Evolutionary conservation across 108 stramenopile species (phyloP).

Genomic region (Cyclotella atomus): DNA sequence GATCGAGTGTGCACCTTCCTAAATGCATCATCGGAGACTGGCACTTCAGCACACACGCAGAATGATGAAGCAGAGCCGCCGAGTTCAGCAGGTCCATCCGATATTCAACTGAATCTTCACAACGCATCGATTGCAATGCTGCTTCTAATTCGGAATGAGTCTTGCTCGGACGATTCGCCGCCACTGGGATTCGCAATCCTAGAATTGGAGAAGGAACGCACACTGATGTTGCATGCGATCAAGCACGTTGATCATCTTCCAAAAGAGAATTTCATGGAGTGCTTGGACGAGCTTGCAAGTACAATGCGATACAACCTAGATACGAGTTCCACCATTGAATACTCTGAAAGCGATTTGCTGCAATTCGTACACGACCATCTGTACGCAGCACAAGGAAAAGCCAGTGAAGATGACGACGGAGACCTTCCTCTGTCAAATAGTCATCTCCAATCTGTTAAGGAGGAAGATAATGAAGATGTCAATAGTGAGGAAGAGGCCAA

Average conservation of each 20-base stretch:
- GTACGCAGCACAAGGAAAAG: constrained; percentile 3
- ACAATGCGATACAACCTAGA: constrained; percentile 55
- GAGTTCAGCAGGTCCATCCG: too few species aligned
- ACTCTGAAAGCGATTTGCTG: background rate
- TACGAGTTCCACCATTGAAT: background rate
- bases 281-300: constrained; percentile 65
- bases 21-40: constrained; percentile 10
- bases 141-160: constrained; percentile 69
- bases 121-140: constrained; percentile 50
- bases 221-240: constrained; percentile 55
- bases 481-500: constrained; percentile 15
- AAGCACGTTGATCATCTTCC: constrained; percentile 71
- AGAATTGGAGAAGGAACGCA: constrained; percentile 33
- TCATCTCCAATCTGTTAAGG: constrained; percentile 42
- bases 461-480: constrained; percentile 39
- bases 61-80: background rate
- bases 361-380: constrained; percentile 14
- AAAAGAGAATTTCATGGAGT: constrained; percentile 72
- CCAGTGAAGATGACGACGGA: background rate
- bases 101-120: background rate
- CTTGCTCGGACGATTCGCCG: constrained; percentile 61
- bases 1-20: constrained; percentile 54
- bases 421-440: constrained; percentile 2
- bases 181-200: constrained; percentile 80
- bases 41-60: background rate